Conservation (phyloP, 345 rosid species). For the Hibiscus mutabilis region DNA sequence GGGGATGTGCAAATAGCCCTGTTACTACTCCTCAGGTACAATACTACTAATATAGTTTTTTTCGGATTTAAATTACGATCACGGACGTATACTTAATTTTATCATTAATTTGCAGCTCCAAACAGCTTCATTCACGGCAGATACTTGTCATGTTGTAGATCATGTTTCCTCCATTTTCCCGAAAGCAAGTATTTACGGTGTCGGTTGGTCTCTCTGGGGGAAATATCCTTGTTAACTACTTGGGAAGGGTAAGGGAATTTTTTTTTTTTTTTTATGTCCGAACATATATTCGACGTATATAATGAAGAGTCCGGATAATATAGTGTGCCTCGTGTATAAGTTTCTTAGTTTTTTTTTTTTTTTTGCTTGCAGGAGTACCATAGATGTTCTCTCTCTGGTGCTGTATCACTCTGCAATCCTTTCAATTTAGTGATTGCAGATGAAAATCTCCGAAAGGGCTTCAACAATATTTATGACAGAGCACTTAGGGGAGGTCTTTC, state of each 20-base stretch:
- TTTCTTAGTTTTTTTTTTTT: slow-evolving; percentile 9
- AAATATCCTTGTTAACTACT: slow-evolving; percentile 76
- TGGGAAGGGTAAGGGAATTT: slow-evolving; percentile 63
- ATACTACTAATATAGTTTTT: neutral
- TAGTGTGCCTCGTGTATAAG: neutral
- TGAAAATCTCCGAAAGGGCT: slow-evolving; percentile 89
- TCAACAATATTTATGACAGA: slow-evolving; percentile 73
- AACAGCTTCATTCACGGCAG: slow-evolving; percentile 86
- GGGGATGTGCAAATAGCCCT: slow-evolving; percentile 82
- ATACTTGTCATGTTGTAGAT: slow-evolving; percentile 59
- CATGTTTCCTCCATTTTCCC: slow-evolving; percentile 60
- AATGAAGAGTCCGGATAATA: neutral
- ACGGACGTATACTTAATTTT: neutral
- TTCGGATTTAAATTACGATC: neutral
- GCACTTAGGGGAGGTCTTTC: slow-evolving; percentile 62
- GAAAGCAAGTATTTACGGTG: slow-evolving; percentile 66
- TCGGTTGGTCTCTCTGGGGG: slow-evolving; percentile 97
- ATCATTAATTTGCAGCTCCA: slow-evolving; percentile 61
- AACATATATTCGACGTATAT: neutral
- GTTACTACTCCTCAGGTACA: slow-evolving; percentile 80
- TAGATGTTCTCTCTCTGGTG: slow-evolving; percentile 59
- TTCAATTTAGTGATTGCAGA: slow-evolving; percentile 87
- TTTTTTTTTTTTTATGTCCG: neutral
- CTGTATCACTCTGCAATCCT: slow-evolving; percentile 86
- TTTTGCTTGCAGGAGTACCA: slow-evolving; percentile 61